Conservation (phyloP, 208 protist genomes). For the Leishmania gerbilli region DNA sequence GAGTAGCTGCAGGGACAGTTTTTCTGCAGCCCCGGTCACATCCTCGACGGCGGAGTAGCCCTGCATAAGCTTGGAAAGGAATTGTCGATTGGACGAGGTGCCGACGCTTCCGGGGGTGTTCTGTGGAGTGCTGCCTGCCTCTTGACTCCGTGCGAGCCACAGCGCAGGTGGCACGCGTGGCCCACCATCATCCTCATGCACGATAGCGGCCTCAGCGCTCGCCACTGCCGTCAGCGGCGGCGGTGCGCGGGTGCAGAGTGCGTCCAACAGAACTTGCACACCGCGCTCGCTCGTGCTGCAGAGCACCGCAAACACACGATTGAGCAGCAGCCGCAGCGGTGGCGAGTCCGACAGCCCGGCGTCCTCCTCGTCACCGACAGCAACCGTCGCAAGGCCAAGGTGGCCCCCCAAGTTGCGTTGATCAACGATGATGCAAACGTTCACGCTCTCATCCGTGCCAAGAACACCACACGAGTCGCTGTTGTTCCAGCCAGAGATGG, state of each 20-base stretch:
- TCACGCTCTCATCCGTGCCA: constrained; percentile 11
- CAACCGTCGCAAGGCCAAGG: constrained; percentile 58
- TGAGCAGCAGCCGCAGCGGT: constrained; percentile 29
- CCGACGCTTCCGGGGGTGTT: neutral
- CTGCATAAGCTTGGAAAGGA: constrained; percentile 15
- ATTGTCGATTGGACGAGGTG: constrained; percentile 11
- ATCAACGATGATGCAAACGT: constrained; percentile 47
- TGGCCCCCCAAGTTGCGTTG: constrained; percentile 52
- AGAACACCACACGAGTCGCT: neutral
- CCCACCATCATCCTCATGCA: constrained; percentile 28
- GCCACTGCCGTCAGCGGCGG: constrained; percentile 14
- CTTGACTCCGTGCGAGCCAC: constrained; percentile 8
- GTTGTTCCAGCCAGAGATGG: neutral
- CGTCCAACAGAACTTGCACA: constrained; percentile 35
- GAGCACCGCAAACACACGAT: constrained; percentile 36
- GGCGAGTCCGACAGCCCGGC: constrained; percentile 4
- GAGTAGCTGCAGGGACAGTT: constrained; percentile 5
- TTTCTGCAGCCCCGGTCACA: neutral
- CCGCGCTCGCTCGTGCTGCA: constrained; percentile 43
- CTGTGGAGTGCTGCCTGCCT: no score
- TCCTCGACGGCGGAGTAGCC: neutral
- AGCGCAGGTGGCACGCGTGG: constrained; percentile 10
- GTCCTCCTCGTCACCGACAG: constrained; percentile 42
- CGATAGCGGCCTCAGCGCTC: constrained; percentile 2
- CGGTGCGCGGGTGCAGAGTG: constrained; percentile 34